Base-by-base conservation (phyloP, 192 early-diverging fungal species). In the Haplosporangium gracile region DNA sequence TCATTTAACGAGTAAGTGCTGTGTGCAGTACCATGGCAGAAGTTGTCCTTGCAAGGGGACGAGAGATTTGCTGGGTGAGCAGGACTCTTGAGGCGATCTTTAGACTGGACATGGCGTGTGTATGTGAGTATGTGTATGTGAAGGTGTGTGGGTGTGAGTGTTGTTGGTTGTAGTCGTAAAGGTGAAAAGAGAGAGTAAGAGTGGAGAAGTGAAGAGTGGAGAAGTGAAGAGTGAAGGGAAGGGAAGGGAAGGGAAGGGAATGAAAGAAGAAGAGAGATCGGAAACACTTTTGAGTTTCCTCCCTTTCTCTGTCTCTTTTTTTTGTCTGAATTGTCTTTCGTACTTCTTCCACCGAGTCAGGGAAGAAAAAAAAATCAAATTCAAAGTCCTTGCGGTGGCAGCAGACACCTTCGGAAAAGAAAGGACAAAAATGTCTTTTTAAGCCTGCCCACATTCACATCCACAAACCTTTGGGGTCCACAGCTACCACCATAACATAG, bases 261-360 rank as follows among this genome's bases (percentile, higher is more conserved):
- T 47, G 39, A 65, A 26, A 9, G 43, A 79, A 29, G 70, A 60
- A 43, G 16, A 49, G 40, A 70, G 42, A n/a, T 69, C 32, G n/a
- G 63, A 43, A 43, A 38, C 24, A 18, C 10, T 9, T 63, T 63
- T 63, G 11, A 63, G 60, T 63, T 63, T 63, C 32, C 60, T 9
- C 26, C 29, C 26, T 63, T 16, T 51, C 15, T 20, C 47, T 36
- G 36, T 2, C 36, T 36, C 36, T 36, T 36, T 36, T 36, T 43
- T 51, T 16, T 34, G 47, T 29, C 42, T 26, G 47, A 71, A 2
- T 36, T 43, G 71, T 40, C 20, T 4, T 26, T 18, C 49, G 49
- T 29, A 60, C 32, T 69, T 3, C 36, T 86, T 86, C 84, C 84
- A 86, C 84, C 84, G 84, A 81, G 84, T 77, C 84, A 86, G 47